phyloP scores from a whole-genome alignment of 495 filamentous ascomycete species.

The Astrocystis sublimbata region DNA sequence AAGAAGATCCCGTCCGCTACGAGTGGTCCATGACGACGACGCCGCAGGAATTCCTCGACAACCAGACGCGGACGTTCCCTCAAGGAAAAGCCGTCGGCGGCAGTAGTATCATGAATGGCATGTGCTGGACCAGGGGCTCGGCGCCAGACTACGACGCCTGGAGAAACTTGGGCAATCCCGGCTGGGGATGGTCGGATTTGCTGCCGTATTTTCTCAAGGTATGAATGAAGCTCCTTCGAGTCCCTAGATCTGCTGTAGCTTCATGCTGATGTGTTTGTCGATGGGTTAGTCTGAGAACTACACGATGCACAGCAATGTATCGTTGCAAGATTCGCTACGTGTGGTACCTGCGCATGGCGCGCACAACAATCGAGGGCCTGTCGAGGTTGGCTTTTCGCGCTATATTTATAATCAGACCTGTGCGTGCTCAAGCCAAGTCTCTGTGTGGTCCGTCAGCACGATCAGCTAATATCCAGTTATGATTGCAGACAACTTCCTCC shows the following conservation, averaged over 20 bases:
- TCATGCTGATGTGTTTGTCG: conserved; percentile 19
- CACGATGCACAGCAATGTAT: conserved; percentile 18
- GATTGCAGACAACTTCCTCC: conserved; percentile 55
- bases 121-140: conserved; percentile 48
- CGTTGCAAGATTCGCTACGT: conserved; percentile 34
- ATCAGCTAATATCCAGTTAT: conserved; percentile 10
- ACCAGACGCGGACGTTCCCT: conserved; percentile 33
- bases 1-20: conserved; percentile 28
- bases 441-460: not conserved
- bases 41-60: conserved; percentile 36
- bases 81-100: conserved; percentile 49
- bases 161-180: conserved; percentile 59
- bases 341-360: conserved; percentile 39
- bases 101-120: conserved; percentile 50
- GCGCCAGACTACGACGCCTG: conserved; percentile 57
- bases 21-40: conserved; percentile 23
- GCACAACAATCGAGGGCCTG: conserved; percentile 44
- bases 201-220: conserved; percentile 61
- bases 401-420: conserved; percentile 51
- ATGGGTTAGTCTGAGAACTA: conserved; percentile 22
- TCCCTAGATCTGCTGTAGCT: conserved; percentile 4
- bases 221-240: not conserved
- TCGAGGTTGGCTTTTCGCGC: conserved; percentile 55
- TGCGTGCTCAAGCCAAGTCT: conserved; percentile 23
- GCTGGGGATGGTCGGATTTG: conserved; percentile 64